Evolutionary conservation across 2,329 filamentous ascomycete genomes (phyloP).

Genomic region (Paecilomyces formosus): DNA sequence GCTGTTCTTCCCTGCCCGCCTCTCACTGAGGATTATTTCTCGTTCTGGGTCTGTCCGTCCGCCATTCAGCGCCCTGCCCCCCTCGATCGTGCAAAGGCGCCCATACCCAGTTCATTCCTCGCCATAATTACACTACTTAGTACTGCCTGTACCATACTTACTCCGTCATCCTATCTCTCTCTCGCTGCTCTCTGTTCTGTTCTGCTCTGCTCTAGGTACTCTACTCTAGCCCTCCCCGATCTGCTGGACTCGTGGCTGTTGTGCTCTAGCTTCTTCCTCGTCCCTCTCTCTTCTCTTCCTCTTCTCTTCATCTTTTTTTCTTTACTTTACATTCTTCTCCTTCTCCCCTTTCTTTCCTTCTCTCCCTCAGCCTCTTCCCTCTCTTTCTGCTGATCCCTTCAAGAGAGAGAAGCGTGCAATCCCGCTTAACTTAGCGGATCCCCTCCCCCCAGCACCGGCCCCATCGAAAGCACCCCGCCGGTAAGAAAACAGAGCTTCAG

Average conservation of each 20-base stretch:
- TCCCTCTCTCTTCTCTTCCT: background rate
- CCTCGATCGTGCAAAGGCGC: background rate
- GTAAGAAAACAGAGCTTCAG: background rate
- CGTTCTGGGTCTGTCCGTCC: background rate
- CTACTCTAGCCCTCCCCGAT: background rate
- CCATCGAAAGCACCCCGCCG: background rate
- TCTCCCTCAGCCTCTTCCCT: background rate
- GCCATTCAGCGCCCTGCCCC: background rate
- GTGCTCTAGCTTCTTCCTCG: background rate
- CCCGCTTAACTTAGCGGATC: background rate
- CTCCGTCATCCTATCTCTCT: background rate
- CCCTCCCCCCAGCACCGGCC: background rate
- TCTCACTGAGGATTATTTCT: background rate
- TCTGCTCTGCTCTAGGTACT: too few species aligned
- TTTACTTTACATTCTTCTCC: slow-evolving; percentile 1
- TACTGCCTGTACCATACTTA: background rate
- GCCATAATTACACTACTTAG: background rate
- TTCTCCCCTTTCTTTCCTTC: background rate
- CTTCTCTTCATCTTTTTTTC: slow-evolving; percentile 1
- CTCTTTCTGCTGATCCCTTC: background rate
- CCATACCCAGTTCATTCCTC: background rate
- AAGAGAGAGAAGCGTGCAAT: background rate
- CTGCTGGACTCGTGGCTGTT: background rate
- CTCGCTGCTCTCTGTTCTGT: too few species aligned
- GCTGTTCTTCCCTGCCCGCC: background rate